Evolutionary conservation across 305 asterid species (phyloP), one percentile per base, ranked within the genome.

Genomic region (Petunia hybrid): DNA sequence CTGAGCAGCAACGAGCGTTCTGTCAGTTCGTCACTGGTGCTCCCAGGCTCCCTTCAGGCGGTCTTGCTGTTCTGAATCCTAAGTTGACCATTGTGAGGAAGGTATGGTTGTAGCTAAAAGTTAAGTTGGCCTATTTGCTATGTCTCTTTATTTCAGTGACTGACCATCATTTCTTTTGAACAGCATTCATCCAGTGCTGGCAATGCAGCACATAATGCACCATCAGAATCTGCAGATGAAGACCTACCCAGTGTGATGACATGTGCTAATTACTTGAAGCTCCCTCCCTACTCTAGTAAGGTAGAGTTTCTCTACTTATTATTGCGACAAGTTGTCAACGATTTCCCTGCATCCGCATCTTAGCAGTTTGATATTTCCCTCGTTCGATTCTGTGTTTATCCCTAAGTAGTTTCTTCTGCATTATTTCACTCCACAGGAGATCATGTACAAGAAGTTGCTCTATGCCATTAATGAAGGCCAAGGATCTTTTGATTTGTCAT

Each of bases 181-280:
- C 96, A 97, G 99, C 98, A 93, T 90, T 91, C 98, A 48, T 89
- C 99, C 46, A 90, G 87, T 83, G 66, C 84, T 71, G 87, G 82
- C 84, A 88, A 86, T 83, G 56, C 85, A 9, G 82, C 91, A 60
- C 87, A 85, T 65, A 82, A 88, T 59, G 97, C 94, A 76, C 85
- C 89, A 75, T 89, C 91, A 1, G 99, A 97, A 83, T 90, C 98
- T 51, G 97, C 95, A 0, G 99, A 97, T 78, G 97, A 97, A 51
- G 99, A 97, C 88, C 90, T 97, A 67, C 99, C 99, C 53, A 97
- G 99, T 66, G 99, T 97, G 82, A 97, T 94, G 99, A 97, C 99
- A 39, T 97, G 99, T 89, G 99, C 99, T n/a, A 97, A 97, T 89
- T 97, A 97, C 88, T 88, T 97, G 89, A 97, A 97, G 90, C 99